Conservation (phyloP, 768 basidiomycete genomes). For the Tylopilus sp. region DNA sequence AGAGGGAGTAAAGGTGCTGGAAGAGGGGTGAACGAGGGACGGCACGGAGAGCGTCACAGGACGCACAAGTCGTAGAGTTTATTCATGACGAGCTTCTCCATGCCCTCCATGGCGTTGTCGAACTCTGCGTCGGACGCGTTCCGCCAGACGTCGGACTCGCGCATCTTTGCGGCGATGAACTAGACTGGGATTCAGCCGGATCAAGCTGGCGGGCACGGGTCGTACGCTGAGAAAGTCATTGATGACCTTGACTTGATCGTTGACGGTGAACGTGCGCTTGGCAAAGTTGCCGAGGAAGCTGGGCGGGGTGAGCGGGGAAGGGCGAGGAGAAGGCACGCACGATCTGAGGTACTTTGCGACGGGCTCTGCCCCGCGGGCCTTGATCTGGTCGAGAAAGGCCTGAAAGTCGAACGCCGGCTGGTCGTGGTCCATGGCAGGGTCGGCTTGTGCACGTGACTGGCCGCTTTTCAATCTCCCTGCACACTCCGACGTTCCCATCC, state of each 20-base stretch:
- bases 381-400: slow-evolving; percentile 93
- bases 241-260: slow-evolving; percentile 93
- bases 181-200: slow-evolving; percentile 31
- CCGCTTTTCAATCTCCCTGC: slow-evolving; percentile 14
- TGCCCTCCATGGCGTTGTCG: slow-evolving; percentile 95
- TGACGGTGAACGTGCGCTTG: slow-evolving; percentile 86
- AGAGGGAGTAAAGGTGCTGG: slow-evolving; percentile 90
- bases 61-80: slow-evolving; percentile 91
- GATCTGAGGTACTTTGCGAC: slow-evolving; percentile 94
- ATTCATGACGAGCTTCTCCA: slow-evolving; percentile 99
- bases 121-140: slow-evolving; percentile 78
- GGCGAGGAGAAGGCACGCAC: slow-evolving; percentile 46
- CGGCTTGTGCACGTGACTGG: not conserved
- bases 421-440: too few species aligned
- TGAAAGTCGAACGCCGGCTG: slow-evolving; percentile 98
- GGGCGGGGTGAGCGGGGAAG: slow-evolving; percentile 1
- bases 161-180: slow-evolving; percentile 92
- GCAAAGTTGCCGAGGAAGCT: slow-evolving; percentile 94
- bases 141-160: slow-evolving; percentile 79
- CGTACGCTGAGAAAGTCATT: slow-evolving; percentile 84
- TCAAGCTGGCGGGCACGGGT: not conserved
- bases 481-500: slow-evolving; percentile 36
- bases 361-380: slow-evolving; percentile 80
- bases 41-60: not conserved
- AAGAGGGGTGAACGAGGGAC: slow-evolving; percentile 7